A percentile compares a stretch with the other conserved stretches of the same genome.
Conservation (phyloP, 192 early-diverging fungal genomes). For the Cladochytrium replicatum region DNA sequence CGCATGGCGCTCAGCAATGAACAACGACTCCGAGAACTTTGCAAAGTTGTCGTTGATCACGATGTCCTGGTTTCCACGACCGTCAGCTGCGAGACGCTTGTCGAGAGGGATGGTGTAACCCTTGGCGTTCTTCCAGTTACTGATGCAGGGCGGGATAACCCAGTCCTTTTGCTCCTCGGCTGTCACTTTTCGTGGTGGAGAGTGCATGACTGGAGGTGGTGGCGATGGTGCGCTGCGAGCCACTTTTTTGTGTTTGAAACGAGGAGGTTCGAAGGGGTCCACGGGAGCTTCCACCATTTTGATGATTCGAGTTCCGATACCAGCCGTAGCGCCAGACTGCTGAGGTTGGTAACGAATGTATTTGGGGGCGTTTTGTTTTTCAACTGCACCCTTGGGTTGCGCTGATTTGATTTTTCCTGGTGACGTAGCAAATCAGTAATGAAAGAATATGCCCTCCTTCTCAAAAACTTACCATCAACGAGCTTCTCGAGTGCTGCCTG, state of each 20-base stretch:
- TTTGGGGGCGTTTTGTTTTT: constrained; percentile 51
- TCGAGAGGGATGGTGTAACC: constrained; percentile 98
- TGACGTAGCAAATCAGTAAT: constrained; percentile 1
- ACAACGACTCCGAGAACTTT: constrained; percentile 87
- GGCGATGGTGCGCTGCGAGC: constrained; percentile 77
- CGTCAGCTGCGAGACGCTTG: constrained; percentile 96
- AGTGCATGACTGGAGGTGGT: constrained; percentile 96
- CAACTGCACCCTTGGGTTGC: constrained; percentile 47
- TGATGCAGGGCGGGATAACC: constrained; percentile 97
- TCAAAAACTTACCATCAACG: constrained; percentile 39
- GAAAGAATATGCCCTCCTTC: neutral
- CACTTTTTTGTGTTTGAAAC: constrained; percentile 84
- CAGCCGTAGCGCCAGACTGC: constrained; percentile 56
- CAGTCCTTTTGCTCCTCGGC: constrained; percentile 95
- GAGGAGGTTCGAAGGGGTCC: constrained; percentile 94
- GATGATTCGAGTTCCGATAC: constrained; percentile 81
- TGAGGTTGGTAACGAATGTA: constrained; percentile 89
- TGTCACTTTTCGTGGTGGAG: constrained; percentile 91
- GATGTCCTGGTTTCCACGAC: constrained; percentile 81
- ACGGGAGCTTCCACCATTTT: constrained; percentile 88
- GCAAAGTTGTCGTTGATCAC: constrained; percentile 95
- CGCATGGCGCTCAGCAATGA: constrained; percentile 84
- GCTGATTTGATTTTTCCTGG: constrained; percentile 53
- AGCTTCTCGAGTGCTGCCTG: constrained; percentile 81
- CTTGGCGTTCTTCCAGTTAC: constrained; percentile 99